Evolutionary conservation across 805 yeast species (phyloP).

Genomic region (Candida awuae): DNA sequence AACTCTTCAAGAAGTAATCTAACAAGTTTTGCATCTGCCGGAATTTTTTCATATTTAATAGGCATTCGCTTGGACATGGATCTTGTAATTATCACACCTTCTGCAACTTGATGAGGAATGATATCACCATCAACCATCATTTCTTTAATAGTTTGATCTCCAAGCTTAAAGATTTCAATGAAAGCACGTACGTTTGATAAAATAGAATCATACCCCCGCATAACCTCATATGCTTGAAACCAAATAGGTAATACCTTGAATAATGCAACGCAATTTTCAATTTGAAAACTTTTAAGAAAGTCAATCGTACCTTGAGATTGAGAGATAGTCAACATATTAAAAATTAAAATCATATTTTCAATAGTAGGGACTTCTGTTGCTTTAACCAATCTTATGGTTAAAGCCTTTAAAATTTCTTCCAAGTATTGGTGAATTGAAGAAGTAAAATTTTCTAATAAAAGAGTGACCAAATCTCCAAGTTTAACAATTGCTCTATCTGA

Average conservation of each 20-base stretch:
- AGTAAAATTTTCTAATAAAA: slow-evolving; percentile 29
- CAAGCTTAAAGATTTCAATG: slow-evolving; percentile 52
- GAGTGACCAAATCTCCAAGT: slow-evolving; percentile 45
- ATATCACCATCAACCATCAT: slow-evolving; percentile 72
- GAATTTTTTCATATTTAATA: slow-evolving; percentile 51
- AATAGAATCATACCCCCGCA: slow-evolving; percentile 71
- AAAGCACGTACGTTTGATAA: slow-evolving; percentile 63
- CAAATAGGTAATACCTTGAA: slow-evolving; percentile 63
- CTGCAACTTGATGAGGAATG: slow-evolving; percentile 42
- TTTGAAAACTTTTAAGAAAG: slow-evolving; percentile 40
- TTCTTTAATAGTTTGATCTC: slow-evolving; percentile 42
- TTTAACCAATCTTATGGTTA: slow-evolving; percentile 54
- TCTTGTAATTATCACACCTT: slow-evolving; percentile 70
- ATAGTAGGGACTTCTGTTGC: slow-evolving; percentile 67
- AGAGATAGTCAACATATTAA: slow-evolving; percentile 58
- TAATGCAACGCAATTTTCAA: slow-evolving; percentile 36
- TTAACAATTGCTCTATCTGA: slow-evolving; percentile 78
- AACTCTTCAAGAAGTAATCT: slow-evolving; percentile 66
- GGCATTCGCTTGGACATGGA: slow-evolving; percentile 70
- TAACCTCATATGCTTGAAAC: slow-evolving; percentile 73
- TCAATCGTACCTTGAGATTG: slow-evolving; percentile 59
- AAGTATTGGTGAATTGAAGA: slow-evolving; percentile 35
- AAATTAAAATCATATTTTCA: slow-evolving; percentile 69
- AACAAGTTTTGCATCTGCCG: slow-evolving; percentile 65
- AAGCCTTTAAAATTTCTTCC: slow-evolving; percentile 61